Percentiles rank a stretch among this genome's conserved stretches.
phyloP scores from a whole-genome alignment of 169 alveolate genomes.

The Eimeria maxima region DNA sequence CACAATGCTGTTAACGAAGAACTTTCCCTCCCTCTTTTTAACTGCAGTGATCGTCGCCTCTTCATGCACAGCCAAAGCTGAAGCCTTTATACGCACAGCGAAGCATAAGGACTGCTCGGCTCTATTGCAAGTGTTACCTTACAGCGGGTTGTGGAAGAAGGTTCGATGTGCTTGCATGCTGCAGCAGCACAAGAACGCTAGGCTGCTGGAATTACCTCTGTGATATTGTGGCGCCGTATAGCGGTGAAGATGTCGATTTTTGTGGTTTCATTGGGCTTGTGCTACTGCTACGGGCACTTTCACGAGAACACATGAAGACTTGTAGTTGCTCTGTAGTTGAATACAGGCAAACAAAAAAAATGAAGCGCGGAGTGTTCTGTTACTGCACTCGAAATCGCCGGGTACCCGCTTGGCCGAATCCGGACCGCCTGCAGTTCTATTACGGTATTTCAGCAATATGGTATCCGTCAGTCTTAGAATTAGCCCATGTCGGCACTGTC shows the following conservation, averaged over 20 bases:
- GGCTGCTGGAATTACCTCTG: neutral
- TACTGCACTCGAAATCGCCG: neutral
- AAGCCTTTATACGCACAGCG: neutral
- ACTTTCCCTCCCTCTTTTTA: constrained; percentile 62
- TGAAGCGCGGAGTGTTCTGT: neutral
- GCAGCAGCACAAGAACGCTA: neutral
- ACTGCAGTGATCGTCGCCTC: constrained; percentile 64
- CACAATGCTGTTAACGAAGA: constrained; percentile 92
- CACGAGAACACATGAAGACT: neutral
- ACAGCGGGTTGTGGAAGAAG: neutral
- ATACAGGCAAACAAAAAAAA: neutral
- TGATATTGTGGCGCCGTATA: neutral
- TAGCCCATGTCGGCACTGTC: neutral
- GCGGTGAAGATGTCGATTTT: neutral
- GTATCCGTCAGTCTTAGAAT: neutral
- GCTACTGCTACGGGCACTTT: neutral
- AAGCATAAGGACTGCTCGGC: neutral
- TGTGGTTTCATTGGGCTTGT: neutral
- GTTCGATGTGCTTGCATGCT: neutral
- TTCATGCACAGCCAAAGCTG: constrained; percentile 15
- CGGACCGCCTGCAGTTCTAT: neutral
- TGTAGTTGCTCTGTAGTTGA: neutral
- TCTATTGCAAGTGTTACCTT: neutral
- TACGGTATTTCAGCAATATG: neutral
- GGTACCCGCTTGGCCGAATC: neutral